A percentile compares a stretch with the other conserved stretches of the same genome.
Conservation (phyloP, 768 basidiomycete genomes). For the Albatrellus ellisii region DNA sequence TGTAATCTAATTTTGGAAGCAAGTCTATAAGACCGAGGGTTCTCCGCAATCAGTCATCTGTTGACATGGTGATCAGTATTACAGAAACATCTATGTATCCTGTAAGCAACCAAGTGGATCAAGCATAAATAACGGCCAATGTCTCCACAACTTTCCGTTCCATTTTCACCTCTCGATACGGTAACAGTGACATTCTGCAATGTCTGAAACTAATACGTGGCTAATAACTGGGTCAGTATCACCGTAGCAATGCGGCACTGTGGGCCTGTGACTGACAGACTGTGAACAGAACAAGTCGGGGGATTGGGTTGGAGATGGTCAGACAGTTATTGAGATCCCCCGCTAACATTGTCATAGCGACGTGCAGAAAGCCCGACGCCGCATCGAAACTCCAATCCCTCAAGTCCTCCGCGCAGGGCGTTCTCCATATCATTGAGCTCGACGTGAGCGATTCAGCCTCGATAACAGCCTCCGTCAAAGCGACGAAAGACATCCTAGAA, state of each 20-base stretch:
- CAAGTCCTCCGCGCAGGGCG: conserved; percentile 15
- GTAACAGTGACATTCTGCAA: conserved; percentile 7
- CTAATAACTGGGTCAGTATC: conserved; percentile 15
- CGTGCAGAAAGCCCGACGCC: conserved; percentile 18
- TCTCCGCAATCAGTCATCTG: too few species aligned
- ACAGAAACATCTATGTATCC: too few species aligned
- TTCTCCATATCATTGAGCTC: conserved; percentile 22
- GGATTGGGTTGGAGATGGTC: conserved; percentile 20
- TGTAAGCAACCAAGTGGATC: too few species aligned
- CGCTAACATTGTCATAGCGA: conserved; percentile 19
- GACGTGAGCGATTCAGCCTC: conserved; percentile 19
- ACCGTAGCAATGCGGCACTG: not conserved
- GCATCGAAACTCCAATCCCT: conserved; percentile 16
- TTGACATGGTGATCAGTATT: too few species aligned
- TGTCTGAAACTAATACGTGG: conserved; percentile 14
- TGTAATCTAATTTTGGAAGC: too few species aligned
- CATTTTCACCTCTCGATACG: too few species aligned
- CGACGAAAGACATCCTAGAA: conserved; percentile 18
- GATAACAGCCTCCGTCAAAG: conserved; percentile 16
- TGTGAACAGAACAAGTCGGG: conserved; percentile 17
- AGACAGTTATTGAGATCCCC: conserved; percentile 15
- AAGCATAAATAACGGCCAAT: too few species aligned
- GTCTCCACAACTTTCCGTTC: too few species aligned
- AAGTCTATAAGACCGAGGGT: too few species aligned
- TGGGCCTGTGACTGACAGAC: not conserved